These are phyloP conservation scores for Rhizopogon roseolus DNA, from an alignment of 768 basidiomycete species.

Conservation along the genomic window DNA sequence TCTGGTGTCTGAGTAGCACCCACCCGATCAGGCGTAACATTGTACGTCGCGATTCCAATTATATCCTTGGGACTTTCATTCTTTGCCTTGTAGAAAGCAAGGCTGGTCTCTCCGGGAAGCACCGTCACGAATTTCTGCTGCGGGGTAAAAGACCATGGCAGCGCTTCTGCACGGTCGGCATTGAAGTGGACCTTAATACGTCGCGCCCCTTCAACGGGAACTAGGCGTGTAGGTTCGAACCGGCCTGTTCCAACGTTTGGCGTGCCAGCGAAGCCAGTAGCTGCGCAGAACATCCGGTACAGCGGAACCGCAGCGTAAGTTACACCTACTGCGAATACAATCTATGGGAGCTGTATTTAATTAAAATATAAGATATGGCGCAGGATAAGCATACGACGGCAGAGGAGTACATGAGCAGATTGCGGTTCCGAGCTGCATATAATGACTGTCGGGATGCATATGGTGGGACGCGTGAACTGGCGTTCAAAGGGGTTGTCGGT, in stretches of 20 bases:
- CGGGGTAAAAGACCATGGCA: constrained; percentile 92
- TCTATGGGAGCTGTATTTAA: constrained; percentile 36
- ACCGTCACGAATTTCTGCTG: constrained; percentile 89
- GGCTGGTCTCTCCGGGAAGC: constrained; percentile 89
- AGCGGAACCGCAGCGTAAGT: constrained; percentile 98
- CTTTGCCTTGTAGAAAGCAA: constrained; percentile 94
- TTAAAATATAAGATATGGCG: not conserved
- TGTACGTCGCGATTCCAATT: constrained; percentile 98
- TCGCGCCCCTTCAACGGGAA: constrained; percentile 60
- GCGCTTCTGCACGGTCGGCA: constrained; percentile 80
- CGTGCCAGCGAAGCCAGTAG: constrained; percentile 95
- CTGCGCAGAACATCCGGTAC: constrained; percentile 97
- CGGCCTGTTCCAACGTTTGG: constrained; percentile 85
- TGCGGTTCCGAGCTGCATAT: constrained; percentile 61
- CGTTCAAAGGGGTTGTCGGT: constrained; percentile 4
- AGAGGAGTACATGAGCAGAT: constrained; percentile 78
- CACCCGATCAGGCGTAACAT: constrained; percentile 96
- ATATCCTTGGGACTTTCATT: constrained; percentile 83
- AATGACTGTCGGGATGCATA: constrained; percentile 32
- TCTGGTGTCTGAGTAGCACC: constrained; percentile 18
- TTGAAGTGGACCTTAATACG: constrained; percentile 96
- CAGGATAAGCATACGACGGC: constrained; percentile 57
- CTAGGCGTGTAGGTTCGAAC: constrained; percentile 81
- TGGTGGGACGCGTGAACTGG: constrained; percentile 14
- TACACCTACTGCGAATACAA: constrained; percentile 72